phyloP scores from a whole-genome alignment of 2,329 filamentous ascomycete genomes.

The Aureobasidium sp. region DNA sequence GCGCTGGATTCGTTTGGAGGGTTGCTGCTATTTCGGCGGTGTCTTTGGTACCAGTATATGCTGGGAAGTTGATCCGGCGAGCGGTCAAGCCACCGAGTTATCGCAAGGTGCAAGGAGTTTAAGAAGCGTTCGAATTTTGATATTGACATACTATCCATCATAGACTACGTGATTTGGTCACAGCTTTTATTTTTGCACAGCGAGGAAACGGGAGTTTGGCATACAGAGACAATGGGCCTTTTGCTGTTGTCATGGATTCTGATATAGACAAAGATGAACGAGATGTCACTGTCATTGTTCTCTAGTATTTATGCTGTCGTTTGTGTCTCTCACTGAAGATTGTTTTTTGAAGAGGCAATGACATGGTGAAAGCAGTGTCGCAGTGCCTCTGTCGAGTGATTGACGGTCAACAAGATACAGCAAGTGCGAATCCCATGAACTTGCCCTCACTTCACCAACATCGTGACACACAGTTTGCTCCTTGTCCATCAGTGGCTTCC shows the following conservation, averaged over 20 bases:
- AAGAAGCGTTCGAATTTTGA: neutral
- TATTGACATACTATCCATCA: neutral
- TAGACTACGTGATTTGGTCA: neutral
- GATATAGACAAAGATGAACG: neutral
- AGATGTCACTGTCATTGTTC: neutral
- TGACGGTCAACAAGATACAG: neutral
- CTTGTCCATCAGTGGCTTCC: neutral
- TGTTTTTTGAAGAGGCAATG: neutral
- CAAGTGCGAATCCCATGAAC: neutral
- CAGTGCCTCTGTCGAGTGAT: neutral
- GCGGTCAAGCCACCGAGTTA: slow-evolving; percentile 90
- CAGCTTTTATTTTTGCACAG: neutral
- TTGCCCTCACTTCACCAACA: neutral
- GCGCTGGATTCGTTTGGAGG: slow-evolving; percentile 80
- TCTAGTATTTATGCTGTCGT: neutral
- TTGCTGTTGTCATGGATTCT: neutral
- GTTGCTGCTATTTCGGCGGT: slow-evolving; percentile 73
- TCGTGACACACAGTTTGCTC: slow-evolving; percentile 1
- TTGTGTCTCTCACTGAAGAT: neutral
- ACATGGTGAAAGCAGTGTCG: neutral
- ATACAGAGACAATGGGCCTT: neutral
- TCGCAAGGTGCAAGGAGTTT: slow-evolving; percentile 62
- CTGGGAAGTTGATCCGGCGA: slow-evolving; percentile 74
- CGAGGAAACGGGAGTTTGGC: neutral
- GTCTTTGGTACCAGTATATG: slow-evolving; percentile 79